These are phyloP conservation scores for Amanita pseudoporphyria DNA, from an alignment of 768 basidiomycete species.

Conservation along the genomic window DNA sequence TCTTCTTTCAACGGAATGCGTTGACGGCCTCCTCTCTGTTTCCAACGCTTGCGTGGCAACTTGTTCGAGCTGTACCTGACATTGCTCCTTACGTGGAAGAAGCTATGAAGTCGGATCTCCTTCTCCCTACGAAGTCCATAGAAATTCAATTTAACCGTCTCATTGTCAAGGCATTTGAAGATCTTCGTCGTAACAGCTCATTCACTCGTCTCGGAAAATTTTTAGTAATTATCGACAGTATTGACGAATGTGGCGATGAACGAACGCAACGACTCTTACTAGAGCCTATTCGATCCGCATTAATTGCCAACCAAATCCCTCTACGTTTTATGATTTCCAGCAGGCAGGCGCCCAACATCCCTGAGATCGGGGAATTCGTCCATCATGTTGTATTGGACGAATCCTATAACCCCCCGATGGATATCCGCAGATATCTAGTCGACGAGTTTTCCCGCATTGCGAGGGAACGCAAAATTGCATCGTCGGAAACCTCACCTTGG, in stretches of 20 bases:
- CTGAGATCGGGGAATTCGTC: too few species aligned
- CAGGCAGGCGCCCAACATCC: too few species aligned
- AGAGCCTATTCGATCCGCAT: too few species aligned
- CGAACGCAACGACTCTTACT: too few species aligned
- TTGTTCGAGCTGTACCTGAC: background rate
- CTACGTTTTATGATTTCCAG: too few species aligned
- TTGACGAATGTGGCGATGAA: too few species aligned
- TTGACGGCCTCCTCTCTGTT: background rate
- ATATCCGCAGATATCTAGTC: constrained; percentile 3
- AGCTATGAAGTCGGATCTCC: background rate
- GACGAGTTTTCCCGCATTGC: background rate
- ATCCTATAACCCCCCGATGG: constrained; percentile 3
- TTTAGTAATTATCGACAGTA: too few species aligned
- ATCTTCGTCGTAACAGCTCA: too few species aligned
- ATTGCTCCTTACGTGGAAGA: background rate
- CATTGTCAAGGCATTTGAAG: too few species aligned
- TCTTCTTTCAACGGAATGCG: background rate
- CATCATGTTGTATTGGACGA: constrained; percentile 4
- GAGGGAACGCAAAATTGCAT: background rate
- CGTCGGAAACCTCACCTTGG: background rate
- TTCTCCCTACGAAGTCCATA: background rate
- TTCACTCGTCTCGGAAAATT: too few species aligned
- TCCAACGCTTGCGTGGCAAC: background rate
- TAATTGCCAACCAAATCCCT: too few species aligned
- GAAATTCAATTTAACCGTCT: background rate